A percentile compares a stretch with the other conserved stretches of the same genome.
phyloP scores from a whole-genome alignment of 2,329 filamentous ascomycete genomes.

The Aspergillus sclerotialis region DNA sequence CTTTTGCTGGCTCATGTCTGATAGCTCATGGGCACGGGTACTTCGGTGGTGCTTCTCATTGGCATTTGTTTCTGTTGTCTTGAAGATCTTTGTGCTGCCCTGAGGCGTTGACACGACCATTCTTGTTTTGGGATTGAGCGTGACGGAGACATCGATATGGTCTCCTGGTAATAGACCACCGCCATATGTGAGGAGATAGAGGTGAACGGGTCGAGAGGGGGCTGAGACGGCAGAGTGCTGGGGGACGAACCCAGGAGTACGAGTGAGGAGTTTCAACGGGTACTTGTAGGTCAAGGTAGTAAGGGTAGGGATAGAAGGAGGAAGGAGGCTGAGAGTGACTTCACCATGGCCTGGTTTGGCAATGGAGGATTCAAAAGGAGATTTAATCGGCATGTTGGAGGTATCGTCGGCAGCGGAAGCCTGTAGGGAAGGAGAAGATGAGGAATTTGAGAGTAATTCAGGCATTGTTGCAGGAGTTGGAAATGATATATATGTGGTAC shows the following conservation, averaged over 20 bases:
- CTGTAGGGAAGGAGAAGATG: too few relatives aligned
- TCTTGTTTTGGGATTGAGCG: constrained; percentile 57
- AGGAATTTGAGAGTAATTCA: too few relatives aligned
- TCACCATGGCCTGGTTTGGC: constrained; percentile 70
- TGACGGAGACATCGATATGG: constrained; percentile 64
- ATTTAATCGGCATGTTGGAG: constrained; percentile 37
- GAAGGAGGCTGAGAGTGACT: constrained; percentile 66
- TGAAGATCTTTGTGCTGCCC: constrained; percentile 95
- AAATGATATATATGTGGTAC: too few relatives aligned
- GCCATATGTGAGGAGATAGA: constrained; percentile 90
- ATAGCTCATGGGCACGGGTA: constrained; percentile 30
- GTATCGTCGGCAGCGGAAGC: constrained; percentile 3
- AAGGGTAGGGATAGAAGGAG: constrained; percentile 64
- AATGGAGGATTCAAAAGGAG: constrained; percentile 70
- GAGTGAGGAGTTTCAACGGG: constrained; percentile 86
- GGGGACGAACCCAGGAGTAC: constrained; percentile 57
- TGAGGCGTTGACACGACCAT: constrained; percentile 56
- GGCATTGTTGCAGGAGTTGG: too few relatives aligned
- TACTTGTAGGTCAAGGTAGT: constrained; percentile 81
- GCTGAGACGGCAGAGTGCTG: constrained; percentile 30
- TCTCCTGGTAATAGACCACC: constrained; percentile 89
- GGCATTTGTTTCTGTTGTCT: constrained; percentile 49
- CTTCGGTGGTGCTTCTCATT: constrained; percentile 22
- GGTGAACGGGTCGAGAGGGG: constrained; percentile 56
- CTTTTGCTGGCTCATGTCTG: constrained; percentile 40